Conservation (phyloP, 768 basidiomycete species). For the Mycena amicta region DNA sequence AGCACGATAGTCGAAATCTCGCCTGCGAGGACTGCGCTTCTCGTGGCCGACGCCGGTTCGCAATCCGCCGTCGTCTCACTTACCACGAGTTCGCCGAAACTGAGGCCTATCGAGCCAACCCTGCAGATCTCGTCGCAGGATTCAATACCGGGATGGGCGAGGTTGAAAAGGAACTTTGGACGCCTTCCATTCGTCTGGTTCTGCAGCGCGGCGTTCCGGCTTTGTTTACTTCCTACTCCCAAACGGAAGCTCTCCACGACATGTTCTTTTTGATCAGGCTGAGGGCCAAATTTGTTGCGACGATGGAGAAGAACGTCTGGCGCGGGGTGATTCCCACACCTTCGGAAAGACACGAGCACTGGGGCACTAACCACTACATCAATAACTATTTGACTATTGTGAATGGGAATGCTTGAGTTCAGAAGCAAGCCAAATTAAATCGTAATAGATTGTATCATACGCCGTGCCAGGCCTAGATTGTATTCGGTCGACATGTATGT, state of each 20-base stretch:
- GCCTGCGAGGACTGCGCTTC: background rate
- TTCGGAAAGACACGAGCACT: background rate
- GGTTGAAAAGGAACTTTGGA: background rate
- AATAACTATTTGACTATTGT: slow-evolving; percentile 4
- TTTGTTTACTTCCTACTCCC: background rate
- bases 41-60: background rate
- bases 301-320: slow-evolving; percentile 7
- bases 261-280: background rate
- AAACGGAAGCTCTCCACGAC: background rate
- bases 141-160: slow-evolving; percentile 1
- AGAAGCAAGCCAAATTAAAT: too few species aligned
- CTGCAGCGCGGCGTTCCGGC: background rate
- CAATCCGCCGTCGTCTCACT: background rate
- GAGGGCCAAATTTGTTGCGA: background rate
- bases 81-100: background rate
- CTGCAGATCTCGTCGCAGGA: background rate
- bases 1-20: background rate
- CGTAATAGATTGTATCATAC: too few species aligned
- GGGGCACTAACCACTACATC: background rate
- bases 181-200: background rate
- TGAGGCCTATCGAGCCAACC: background rate
- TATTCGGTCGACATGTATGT: too few species aligned
- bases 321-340: slow-evolving; percentile 4
- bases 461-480: too few species aligned
- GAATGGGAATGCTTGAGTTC: too few species aligned